phyloP scores from a whole-genome alignment of 148 eudicot species.

The Rhododendron simsii region DNA sequence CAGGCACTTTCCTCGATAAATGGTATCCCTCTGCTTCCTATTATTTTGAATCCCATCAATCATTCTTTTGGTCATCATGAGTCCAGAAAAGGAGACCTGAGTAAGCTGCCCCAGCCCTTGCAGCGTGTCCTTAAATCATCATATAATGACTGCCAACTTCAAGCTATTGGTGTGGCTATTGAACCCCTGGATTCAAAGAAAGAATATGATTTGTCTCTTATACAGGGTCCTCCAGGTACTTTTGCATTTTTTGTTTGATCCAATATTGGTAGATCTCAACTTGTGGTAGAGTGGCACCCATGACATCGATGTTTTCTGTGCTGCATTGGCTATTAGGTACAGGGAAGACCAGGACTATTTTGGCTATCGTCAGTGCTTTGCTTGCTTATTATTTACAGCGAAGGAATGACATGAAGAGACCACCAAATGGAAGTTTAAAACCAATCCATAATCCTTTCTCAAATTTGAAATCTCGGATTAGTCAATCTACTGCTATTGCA shows the following conservation, averaged over 20 bases:
- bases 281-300: not conserved
- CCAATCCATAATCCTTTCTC: conserved; percentile 29
- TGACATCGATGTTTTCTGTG: not conserved
- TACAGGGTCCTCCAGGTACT: conserved; percentile 99
- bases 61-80: conserved; percentile 31
- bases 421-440: conserved; percentile 23
- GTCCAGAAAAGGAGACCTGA: conserved; percentile 40
- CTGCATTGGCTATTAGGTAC: conserved; percentile 49
- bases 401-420: conserved; percentile 37
- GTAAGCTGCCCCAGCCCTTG: conserved; percentile 60
- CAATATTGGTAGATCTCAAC: not conserved
- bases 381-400: conserved; percentile 37
- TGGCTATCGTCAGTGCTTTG: conserved; percentile 87
- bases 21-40: conserved; percentile 75
- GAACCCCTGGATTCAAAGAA: conserved; percentile 41
- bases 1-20: conserved; percentile 88
- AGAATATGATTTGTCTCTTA: conserved; percentile 65
- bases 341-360: conserved; percentile 89
- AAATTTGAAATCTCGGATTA: conserved; percentile 36
- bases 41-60: conserved; percentile 57
- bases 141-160: conserved; percentile 87
- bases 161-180: conserved; percentile 68
- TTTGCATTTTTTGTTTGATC: conserved; percentile 10
- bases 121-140: conserved; percentile 58
- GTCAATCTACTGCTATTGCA: conserved; percentile 85